Evolutionary conservation across 2,329 filamentous ascomycete species (phyloP), one percentile per base, ranked within the genome.

Genomic region (Ciborinia camelliae): DNA sequence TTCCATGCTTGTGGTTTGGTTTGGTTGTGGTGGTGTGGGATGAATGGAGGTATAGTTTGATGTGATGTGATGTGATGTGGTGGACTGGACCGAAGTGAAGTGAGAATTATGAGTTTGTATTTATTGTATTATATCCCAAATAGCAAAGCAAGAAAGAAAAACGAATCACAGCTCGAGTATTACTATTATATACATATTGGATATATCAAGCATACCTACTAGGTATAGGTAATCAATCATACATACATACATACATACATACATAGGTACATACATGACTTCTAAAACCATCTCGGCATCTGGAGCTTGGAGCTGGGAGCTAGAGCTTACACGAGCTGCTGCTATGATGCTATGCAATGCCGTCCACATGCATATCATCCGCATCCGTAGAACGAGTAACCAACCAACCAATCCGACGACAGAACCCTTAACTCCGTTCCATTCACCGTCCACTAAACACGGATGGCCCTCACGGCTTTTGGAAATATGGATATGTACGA

Each of bases 1-100:
- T 41, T 74, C 68, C 71, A 73, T 74, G 26, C 20, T 43, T 59
- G 18, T 32, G 50, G 28, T n/a, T 55, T n/a, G n/a, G 50, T 53
- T n/a, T n/a, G n/a, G 18, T 9, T 30, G 30, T 18, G 61, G 20
- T 35, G 18, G 26, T 18, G 15, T 58, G 41, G 41, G 12, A 45
- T 58, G 41, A 14, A 43, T 45, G 43, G 9, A 32, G 8, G 37
- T 28, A 20, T 7, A 4, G n/a, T 41, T 28, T 15, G 32, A 18
- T 12, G 18, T 52, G 15, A 20, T n/a, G n/a, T n/a, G n/a, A n/a
- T n/a, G n/a, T n/a, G n/a, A n/a, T n/a, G n/a, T n/a, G n/a, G n/a
- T 4, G 20, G 20, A 52, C 18, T n/a, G 30, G 20, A 14, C n/a
- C 12, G 10, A 14, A 23, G 47, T 14, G 10, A 28, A 61, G 23